These are phyloP conservation scores for Fonticula alba DNA, from an alignment of 78 protist genomes.

Conservation along the genomic window DNA sequence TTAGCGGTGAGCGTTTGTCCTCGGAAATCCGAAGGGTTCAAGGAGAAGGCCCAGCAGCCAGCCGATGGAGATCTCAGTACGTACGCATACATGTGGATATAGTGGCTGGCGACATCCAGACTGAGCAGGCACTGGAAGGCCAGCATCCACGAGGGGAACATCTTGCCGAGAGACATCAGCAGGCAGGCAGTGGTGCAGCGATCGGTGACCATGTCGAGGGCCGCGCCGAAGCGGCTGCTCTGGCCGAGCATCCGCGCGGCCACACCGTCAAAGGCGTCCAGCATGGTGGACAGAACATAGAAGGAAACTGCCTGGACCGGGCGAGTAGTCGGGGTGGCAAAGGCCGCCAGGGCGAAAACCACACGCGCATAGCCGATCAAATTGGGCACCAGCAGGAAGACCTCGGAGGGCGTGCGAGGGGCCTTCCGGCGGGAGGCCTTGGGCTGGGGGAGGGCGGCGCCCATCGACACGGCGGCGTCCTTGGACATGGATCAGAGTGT, in stretches of 20 bases:
- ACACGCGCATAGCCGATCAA: slow-evolving; percentile 24
- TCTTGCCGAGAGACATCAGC: neutral
- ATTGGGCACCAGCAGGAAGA: slow-evolving; percentile 18
- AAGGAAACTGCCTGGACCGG: neutral
- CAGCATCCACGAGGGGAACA: neutral
- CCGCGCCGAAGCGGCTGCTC: slow-evolving; percentile 16
- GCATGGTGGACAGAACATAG: slow-evolving; percentile 1
- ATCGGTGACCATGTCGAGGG: slow-evolving; percentile 36
- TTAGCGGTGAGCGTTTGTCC: neutral
- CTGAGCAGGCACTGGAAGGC: neutral
- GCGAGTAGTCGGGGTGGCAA: neutral
- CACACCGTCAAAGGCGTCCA: slow-evolving; percentile 29
- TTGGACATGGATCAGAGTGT: too few species aligned
- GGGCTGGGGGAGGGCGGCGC: too few species aligned
- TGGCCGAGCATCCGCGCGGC: slow-evolving; percentile 22
- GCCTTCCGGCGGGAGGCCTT: too few species aligned
- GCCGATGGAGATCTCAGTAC: too few species aligned
- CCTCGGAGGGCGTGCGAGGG: too few species aligned
- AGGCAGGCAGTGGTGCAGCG: slow-evolving; percentile 14
- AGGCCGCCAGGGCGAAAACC: neutral
- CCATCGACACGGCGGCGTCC: too few species aligned
- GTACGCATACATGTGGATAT: slow-evolving; percentile 18
- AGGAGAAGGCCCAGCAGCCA: too few species aligned
- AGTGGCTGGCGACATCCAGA: slow-evolving; percentile 23
- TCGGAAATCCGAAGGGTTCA: too few species aligned